Evolutionary conservation across 2,329 filamentous ascomycete species (phyloP), one percentile per base, ranked within the genome.

Genomic region (Xylariaceae sp.): DNA sequence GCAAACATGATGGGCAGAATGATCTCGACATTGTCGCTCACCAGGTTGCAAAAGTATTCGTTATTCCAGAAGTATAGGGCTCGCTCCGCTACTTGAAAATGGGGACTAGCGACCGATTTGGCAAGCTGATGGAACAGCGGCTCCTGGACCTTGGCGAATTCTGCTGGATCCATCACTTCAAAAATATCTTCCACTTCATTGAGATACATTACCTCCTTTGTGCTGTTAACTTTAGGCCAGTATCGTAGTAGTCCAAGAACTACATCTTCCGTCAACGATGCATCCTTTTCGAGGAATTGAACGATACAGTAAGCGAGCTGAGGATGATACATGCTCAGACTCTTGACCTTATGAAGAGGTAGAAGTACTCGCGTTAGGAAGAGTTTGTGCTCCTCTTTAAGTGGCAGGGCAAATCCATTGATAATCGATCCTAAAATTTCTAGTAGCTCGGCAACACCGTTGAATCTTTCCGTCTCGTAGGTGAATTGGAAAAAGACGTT

Each of bases 61-160:
- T 99, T 99, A 80, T 99, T 99, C 94, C 94, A 99, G 78, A 99
- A 99, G 77, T 99, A 99, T 23, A 99, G 81, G 4, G 94, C 94
- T 62, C 94, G 86, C 76, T 99, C 94, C 15, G 94, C 94, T 53
- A 99, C 94, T 79, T 99, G 94, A 78, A 99, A 99, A 74, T 99
- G 94, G 42, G 94, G 94, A 70, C 94, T 99, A 43, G 94, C 93
- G 35, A 99, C 94, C 2, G 94, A 97, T 74, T 97, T 99, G 61
- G 94, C 92, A 61, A 99, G 81, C 72, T 99, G 94, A 66, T 96
- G 92, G 80, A 99, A 99, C 32, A 99, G 78, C 42, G 94, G 93
- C 69, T 97, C 94, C 73, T 99, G 94, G 32, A 99, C 94, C 77
- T 99, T 99, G 64, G 92, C 92, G 67, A 99, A 99, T 72, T 99